These are phyloP conservation scores for Saraca asoca DNA, from an alignment of 331 rosid genomes.

Conservation along the genomic window DNA sequence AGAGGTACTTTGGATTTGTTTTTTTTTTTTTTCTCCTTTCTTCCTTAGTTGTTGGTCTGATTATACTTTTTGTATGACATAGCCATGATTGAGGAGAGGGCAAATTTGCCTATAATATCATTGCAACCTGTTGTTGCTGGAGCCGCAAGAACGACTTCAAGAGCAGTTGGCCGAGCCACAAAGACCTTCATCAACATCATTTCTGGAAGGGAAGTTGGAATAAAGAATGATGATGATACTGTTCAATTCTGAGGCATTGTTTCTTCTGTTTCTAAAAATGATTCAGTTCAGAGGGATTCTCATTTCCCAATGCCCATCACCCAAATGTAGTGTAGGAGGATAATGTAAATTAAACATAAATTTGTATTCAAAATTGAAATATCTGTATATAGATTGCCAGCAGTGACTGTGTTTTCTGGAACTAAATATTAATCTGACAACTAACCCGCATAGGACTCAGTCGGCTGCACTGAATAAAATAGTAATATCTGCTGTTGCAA, in stretches of 20 bases:
- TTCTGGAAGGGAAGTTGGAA: constrained; percentile 50
- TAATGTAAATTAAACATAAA: too few relatives aligned
- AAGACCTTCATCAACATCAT: constrained; percentile 68
- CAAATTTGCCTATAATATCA: constrained; percentile 76
- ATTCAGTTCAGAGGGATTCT: constrained; percentile 31
- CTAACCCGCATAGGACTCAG: too few relatives aligned
- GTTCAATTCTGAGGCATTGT: constrained; percentile 46
- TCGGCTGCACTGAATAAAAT: too few relatives aligned
- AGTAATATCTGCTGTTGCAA: too few relatives aligned
- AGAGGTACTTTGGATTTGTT: too few relatives aligned
- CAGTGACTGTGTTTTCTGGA: too few relatives aligned
- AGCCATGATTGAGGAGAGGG: constrained; percentile 97
- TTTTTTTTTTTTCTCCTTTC: not conserved
- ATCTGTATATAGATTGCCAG: too few relatives aligned
- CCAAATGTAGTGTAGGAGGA: not conserved
- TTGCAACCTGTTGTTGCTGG: constrained; percentile 81
- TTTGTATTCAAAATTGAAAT: too few relatives aligned
- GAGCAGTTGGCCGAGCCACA: constrained; percentile 81
- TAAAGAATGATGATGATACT: constrained; percentile 57
- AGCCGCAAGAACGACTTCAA: constrained; percentile 91
- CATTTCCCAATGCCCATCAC: constrained; percentile 6
- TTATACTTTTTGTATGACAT: constrained; percentile 35
- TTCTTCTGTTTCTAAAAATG: constrained; percentile 1
- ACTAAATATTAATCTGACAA: too few relatives aligned
- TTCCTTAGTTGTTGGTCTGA: constrained; percentile 25